A percentile compares a stretch with the other conserved stretches of the same genome.
phyloP scores from a whole-genome alignment of 1,139 yeast genomes.

The Debaryomyces nepalensis region DNA sequence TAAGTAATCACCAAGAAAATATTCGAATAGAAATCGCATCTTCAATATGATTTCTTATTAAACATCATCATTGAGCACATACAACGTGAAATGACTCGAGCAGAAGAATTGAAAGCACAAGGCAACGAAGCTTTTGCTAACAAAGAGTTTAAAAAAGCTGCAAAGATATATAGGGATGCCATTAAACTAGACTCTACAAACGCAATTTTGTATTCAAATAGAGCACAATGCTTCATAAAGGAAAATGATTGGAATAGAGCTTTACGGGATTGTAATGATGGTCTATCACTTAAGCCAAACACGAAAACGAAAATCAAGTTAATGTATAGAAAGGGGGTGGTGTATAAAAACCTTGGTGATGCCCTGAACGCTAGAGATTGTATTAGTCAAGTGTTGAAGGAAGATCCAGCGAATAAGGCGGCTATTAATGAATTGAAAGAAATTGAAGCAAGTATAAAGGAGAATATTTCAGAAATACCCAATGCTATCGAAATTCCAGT shows the following conservation, averaged over 20 bases:
- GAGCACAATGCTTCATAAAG: constrained; percentile 75
- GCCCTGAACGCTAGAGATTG: constrained; percentile 35
- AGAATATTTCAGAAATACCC: constrained; percentile 14
- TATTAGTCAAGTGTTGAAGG: constrained; percentile 45
- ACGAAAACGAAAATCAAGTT: constrained; percentile 51
- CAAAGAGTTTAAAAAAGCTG: constrained; percentile 61
- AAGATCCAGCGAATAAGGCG: constrained; percentile 50
- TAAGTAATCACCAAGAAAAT: background rate
- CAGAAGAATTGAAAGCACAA: constrained; percentile 42
- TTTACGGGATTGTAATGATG: constrained; percentile 60
- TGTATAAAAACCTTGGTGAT: constrained; percentile 42
- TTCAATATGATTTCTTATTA: background rate
- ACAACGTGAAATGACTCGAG: constrained; percentile 19
- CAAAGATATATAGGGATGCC: constrained; percentile 67
- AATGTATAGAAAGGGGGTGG: constrained; percentile 59
- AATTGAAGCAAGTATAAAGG: constrained; percentile 21
- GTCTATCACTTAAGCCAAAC: constrained; percentile 48
- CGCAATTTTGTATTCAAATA: constrained; percentile 73
- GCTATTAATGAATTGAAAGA: constrained; percentile 33
- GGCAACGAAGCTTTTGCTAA: constrained; percentile 73
- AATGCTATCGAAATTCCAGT: constrained; percentile 44
- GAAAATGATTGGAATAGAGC: constrained; percentile 61
- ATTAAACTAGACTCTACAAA: constrained; percentile 57
- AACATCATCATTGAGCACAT: background rate
- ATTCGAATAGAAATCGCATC: constrained; percentile 2